These are phyloP conservation scores for Fusarium lyarnte DNA, from an alignment of 2,329 filamentous ascomycete species.

Conservation along the genomic window DNA sequence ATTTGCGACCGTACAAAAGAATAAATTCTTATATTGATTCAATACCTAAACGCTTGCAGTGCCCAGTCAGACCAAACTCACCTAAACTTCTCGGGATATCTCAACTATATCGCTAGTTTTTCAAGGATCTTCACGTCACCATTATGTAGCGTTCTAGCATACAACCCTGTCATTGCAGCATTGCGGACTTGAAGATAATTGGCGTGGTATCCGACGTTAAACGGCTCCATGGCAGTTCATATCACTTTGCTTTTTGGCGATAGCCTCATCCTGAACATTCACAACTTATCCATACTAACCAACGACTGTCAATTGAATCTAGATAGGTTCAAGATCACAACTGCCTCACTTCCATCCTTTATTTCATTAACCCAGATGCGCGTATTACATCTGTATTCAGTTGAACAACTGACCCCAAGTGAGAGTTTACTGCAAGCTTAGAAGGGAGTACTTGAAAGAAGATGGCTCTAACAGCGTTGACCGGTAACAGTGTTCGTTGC, in stretches of 20 bases:
- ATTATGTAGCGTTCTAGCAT: slow-evolving; percentile 27
- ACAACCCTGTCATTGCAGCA: slow-evolving; percentile 33
- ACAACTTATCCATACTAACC: background rate
- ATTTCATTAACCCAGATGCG: background rate
- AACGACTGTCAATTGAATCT: background rate
- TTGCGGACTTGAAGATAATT: background rate
- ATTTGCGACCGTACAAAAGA: background rate
- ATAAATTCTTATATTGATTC: background rate
- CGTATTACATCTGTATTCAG: background rate
- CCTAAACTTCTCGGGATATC: slow-evolving; percentile 1
- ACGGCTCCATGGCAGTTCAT: background rate
- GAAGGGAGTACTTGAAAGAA: background rate
- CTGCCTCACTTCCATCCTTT: background rate
- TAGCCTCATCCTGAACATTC: background rate
- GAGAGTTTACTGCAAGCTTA: background rate
- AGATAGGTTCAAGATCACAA: background rate
- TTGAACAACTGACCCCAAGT: background rate
- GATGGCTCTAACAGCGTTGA: background rate
- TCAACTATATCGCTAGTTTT: slow-evolving; percentile 19
- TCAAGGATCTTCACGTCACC: slow-evolving; percentile 30
- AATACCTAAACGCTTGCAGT: background rate
- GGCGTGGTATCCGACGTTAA: background rate
- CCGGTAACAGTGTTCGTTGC: background rate
- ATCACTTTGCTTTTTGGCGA: background rate
- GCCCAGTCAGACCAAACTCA: background rate